Conservation (phyloP, 306 rosid species). For the Ormosia semicastrata region DNA sequence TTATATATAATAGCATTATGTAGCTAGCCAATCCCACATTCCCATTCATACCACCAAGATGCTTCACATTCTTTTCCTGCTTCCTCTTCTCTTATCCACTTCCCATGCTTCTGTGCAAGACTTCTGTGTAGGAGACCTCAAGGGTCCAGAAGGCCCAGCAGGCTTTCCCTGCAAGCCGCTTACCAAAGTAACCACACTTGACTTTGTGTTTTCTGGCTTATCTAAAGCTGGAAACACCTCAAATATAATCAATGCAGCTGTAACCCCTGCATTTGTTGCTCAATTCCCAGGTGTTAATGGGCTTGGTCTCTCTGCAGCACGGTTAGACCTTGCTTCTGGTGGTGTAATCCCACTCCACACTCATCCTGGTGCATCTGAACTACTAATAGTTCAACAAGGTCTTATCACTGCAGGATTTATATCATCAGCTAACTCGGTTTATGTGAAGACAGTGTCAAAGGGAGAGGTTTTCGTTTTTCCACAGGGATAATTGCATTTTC, state of each 20-base stretch:
- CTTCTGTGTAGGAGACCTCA: conserved; percentile 77
- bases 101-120: conserved; percentile 55
- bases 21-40: not conserved
- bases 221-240: conserved; percentile 48
- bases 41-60: conserved; percentile 30
- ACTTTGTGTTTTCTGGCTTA: conserved; percentile 58
- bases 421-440: conserved; percentile 58
- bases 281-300: conserved; percentile 78
- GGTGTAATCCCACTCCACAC: conserved; percentile 93
- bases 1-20: conserved; percentile 26
- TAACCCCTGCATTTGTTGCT: conserved; percentile 72
- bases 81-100: conserved; percentile 48
- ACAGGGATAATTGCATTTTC: conserved; percentile 80
- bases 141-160: conserved; percentile 55
- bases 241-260: conserved; percentile 67
- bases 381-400: conserved; percentile 54
- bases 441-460: conserved; percentile 48
- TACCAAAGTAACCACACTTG: conserved; percentile 47
- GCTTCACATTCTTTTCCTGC: conserved; percentile 49
- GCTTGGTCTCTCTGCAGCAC: conserved; percentile 60
- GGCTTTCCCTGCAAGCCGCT: conserved; percentile 56
- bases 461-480: conserved; percentile 81
- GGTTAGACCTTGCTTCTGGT: conserved; percentile 61
- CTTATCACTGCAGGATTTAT: conserved; percentile 60
- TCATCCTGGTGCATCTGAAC: conserved; percentile 72